Conservation (phyloP, 208 protist genomes). For the Wallacemonas sp. region DNA sequence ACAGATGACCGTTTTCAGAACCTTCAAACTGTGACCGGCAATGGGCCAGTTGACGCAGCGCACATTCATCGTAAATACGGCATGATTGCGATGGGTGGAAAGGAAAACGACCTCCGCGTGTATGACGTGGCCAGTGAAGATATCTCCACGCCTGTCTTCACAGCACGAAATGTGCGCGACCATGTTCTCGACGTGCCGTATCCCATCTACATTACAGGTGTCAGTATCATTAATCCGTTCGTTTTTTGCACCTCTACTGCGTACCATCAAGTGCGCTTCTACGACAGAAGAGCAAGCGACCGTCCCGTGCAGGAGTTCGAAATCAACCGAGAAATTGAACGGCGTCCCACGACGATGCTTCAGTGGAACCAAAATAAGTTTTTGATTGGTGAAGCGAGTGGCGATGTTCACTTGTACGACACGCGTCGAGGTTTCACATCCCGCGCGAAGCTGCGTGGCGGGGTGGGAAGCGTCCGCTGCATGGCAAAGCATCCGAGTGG, state of each 20-base stretch:
- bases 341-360: slow-evolving; percentile 69
- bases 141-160: slow-evolving; percentile 48
- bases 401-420: slow-evolving; percentile 85
- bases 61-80: slow-evolving; percentile 82
- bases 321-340: slow-evolving; percentile 77
- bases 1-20: slow-evolving; percentile 32
- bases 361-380: slow-evolving; percentile 91
- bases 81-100: slow-evolving; percentile 72
- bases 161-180: slow-evolving; percentile 62
- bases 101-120: slow-evolving; percentile 71
- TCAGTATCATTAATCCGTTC: slow-evolving; percentile 76
- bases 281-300: slow-evolving; percentile 72
- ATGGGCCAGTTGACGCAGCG: slow-evolving; percentile 59
- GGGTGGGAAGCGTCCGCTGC: slow-evolving; percentile 79
- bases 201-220: slow-evolving; percentile 68
- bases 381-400: slow-evolving; percentile 80
- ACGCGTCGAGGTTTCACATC: slow-evolving; percentile 83
- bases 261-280: slow-evolving; percentile 85
- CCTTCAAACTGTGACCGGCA: slow-evolving; percentile 25
- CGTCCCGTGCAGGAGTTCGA: slow-evolving; percentile 82
- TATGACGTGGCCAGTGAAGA: slow-evolving; percentile 61
- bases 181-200: slow-evolving; percentile 79
- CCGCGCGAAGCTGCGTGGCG: slow-evolving; percentile 74
- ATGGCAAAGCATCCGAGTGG: slow-evolving; percentile 84
- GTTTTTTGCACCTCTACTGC: slow-evolving; percentile 75